A percentile compares a stretch with the other conserved stretches of the same genome.
phyloP scores from a whole-genome alignment of 495 filamentous ascomycete species.

The Aspergillus bridgeri region DNA sequence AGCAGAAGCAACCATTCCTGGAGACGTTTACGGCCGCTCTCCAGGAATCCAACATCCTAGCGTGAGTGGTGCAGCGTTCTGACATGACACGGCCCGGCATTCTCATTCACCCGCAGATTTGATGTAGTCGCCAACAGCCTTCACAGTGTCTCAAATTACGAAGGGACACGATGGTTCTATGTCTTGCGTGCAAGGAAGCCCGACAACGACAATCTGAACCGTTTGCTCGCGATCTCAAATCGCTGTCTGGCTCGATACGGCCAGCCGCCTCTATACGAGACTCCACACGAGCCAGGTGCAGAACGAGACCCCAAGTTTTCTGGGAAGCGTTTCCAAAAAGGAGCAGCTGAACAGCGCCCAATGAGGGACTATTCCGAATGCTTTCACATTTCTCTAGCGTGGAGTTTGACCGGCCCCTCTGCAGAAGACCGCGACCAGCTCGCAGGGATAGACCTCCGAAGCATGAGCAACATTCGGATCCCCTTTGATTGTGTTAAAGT shows the following conservation, averaged over 20 bases:
- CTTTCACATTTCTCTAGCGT: slow-evolving; percentile 83
- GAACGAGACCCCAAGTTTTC: neutral
- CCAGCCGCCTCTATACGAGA: slow-evolving; percentile 71
- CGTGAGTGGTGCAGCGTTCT: slow-evolving; percentile 33
- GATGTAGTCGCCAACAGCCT: slow-evolving; percentile 40
- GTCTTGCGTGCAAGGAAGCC: slow-evolving; percentile 60
- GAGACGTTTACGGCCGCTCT: slow-evolving; percentile 35
- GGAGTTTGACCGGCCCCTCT: slow-evolving; percentile 52
- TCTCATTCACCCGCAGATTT: slow-evolving; percentile 43
- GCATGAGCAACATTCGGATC: slow-evolving; percentile 21
- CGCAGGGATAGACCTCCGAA: slow-evolving; percentile 29
- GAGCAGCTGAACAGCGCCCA: neutral
- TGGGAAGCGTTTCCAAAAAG: neutral
- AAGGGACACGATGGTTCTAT: slow-evolving; percentile 81
- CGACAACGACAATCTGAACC: slow-evolving; percentile 53
- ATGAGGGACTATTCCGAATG: slow-evolving; percentile 41
- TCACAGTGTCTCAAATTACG: slow-evolving; percentile 69
- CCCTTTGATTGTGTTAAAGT: slow-evolving; percentile 54
- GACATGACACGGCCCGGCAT: neutral
- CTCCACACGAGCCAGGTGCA: neutral
- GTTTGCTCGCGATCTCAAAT: slow-evolving; percentile 65
- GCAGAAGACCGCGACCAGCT: slow-evolving; percentile 24
- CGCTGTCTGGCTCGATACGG: slow-evolving; percentile 50
- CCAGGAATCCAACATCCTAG: slow-evolving; percentile 34
- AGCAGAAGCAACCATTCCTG: slow-evolving; percentile 62